Conservation (phyloP, 2,329 filamentous ascomycete species). For the Pyrenophora teres region DNA sequence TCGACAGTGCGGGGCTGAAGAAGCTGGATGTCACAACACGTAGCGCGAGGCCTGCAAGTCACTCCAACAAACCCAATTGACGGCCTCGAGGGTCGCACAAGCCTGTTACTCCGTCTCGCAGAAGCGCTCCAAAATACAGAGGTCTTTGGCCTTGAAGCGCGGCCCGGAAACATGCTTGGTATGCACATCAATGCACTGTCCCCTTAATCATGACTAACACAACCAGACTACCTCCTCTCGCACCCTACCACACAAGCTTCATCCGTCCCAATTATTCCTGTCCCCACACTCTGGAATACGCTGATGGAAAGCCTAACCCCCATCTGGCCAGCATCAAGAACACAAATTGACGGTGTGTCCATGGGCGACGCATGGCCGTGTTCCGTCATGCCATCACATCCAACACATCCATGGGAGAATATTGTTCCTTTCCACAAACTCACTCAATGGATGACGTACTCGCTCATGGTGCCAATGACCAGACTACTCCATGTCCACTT, state of each 20-base stretch:
- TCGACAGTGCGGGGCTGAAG: conserved; percentile 81
- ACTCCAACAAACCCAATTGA: conserved; percentile 78
- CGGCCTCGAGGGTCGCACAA: conserved; percentile 82
- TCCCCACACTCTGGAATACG: conserved; percentile 88
- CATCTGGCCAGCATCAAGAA: conserved; percentile 89
- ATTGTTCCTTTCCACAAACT: conserved; percentile 89
- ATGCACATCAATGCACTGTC: conserved; percentile 30
- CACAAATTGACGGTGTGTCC: conserved; percentile 81
- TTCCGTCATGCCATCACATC: conserved; percentile 76
- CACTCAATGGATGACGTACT: conserved; percentile 94
- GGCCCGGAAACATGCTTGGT: conserved; percentile 95
- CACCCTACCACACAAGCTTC: conserved; percentile 89
- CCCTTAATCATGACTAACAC: conserved; percentile 12
- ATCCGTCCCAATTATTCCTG: conserved; percentile 81
- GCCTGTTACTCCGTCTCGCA: conserved; percentile 75
- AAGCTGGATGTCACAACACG: conserved; percentile 72
- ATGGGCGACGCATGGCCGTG: conserved; percentile 96
- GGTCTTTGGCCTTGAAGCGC: conserved; percentile 80
- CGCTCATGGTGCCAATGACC: conserved; percentile 88
- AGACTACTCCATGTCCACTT: conserved; percentile 80
- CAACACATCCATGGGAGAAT: conserved; percentile 73
- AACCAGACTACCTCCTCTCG: conserved; percentile 82
- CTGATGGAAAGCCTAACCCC: conserved; percentile 84
- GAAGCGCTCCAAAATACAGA: conserved; percentile 78
- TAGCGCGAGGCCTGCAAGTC: conserved; percentile 85